Evolutionary conservation across 768 basidiomycete genomes (phyloP), one percentile per base, ranked within the genome.

Genomic region (Leccinum variicolor): DNA sequence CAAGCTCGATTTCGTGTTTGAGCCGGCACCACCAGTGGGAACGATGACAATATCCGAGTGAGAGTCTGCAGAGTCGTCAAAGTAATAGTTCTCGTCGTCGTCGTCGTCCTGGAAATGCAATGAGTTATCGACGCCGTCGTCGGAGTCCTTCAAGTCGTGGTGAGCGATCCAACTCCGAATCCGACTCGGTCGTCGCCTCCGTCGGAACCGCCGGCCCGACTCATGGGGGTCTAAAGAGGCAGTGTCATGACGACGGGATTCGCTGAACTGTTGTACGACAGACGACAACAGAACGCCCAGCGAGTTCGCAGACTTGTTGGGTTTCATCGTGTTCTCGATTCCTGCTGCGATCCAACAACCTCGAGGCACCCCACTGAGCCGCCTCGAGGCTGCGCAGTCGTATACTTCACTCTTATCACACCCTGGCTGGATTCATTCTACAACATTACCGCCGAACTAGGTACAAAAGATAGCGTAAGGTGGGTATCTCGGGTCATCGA

Each of bases 251-350:
- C 33, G 56, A 46, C 58, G 66, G 6, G 64, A 66, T 21, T 65
- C 66, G 58, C 36, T 17, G 4, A 69, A 57, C 48, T 66, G 64
- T 25, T 68, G 66, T 53, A 64, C 64, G 56, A 66, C 57, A 59
- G 61, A 55, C 47, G 66, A 63, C 56, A 63, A 54, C 52, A 69
- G 52, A 29, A 41, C 36, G 26, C 43, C n/a, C 23, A 46, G 21
- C 23, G 45, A 21, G 41, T 11, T 34, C 6, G 46, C 52, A 33
- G 54, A 31, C 31, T 51, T 62, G 34, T 13, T 43, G 19, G 41
- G 51, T 19, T 9, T 41, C 50, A 49, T 58, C 19, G 29, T 2
- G 36, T 11, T 29, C 50, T 58, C 21, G 14, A 23, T 15, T 13
- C 6, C 57, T 36, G 29, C n/a, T 36, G 56, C 14, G 29, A 25